Evolutionary conservation across 108 stramenopile species (phyloP).

Genomic region (Skeletonema marinoi): DNA sequence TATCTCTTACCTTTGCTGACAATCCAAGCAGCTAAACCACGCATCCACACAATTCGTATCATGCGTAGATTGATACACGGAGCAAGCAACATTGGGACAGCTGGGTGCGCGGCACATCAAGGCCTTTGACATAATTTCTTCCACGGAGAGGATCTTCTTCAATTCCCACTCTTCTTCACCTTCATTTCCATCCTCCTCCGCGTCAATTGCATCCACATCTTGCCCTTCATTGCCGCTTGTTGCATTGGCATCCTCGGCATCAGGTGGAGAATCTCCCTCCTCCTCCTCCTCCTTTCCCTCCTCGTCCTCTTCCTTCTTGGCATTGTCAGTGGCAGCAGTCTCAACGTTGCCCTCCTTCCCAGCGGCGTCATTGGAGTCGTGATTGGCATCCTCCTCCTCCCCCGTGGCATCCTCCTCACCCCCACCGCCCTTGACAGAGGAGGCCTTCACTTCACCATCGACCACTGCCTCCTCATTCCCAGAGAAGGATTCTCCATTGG

Average conservation of each 20-base stretch:
- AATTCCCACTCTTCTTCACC: conserved; percentile 46
- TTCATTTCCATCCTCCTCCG: conserved; percentile 51
- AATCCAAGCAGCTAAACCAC: conserved; percentile 29
- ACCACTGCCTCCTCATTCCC: neutral
- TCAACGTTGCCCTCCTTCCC: neutral
- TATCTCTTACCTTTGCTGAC: conserved; percentile 19
- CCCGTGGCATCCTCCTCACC: neutral
- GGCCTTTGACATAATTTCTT: conserved; percentile 40
- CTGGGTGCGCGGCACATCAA: conserved; percentile 37
- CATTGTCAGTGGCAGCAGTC: neutral
- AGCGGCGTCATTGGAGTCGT: neutral
- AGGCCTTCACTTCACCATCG: neutral
- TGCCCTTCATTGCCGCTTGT: conserved; percentile 4
- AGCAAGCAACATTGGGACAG: conserved; percentile 48
- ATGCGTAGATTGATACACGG: conserved; percentile 30
- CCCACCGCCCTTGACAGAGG: neutral
- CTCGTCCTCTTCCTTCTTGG: neutral
- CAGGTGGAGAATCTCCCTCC: neutral
- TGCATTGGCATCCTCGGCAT: neutral
- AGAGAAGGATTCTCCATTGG: neutral
- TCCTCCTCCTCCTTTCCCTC: neutral
- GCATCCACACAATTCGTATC: conserved; percentile 14
- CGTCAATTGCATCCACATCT: conserved; percentile 2
- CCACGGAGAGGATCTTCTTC: conserved; percentile 38
- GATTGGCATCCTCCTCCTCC: neutral